Evolutionary conservation across 495 filamentous ascomycete genomes (phyloP).

Genomic region (Aspergillus indologenus): DNA sequence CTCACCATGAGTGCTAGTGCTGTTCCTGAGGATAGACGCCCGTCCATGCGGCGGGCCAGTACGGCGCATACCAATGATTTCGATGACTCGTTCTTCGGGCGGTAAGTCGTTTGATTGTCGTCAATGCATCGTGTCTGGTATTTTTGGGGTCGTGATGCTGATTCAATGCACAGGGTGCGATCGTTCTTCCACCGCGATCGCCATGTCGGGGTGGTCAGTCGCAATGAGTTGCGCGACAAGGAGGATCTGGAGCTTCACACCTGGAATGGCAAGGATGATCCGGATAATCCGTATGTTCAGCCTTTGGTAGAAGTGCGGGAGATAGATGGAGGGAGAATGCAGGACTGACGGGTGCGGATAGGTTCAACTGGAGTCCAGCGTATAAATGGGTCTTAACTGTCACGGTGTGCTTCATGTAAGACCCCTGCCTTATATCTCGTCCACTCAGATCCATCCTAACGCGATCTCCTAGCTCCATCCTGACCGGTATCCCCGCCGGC

Average conservation of each 20-base stretch:
- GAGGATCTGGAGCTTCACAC: constrained; percentile 17
- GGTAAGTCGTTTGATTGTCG: constrained; percentile 6
- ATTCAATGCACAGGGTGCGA: constrained; percentile 12
- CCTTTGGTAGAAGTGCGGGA: too few relatives aligned
- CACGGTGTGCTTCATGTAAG: constrained; percentile 42
- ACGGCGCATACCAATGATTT: constrained; percentile 26
- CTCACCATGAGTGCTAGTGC: not conserved
- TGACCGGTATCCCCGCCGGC: constrained; percentile 43
- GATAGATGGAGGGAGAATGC: too few relatives aligned
- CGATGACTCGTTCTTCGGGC: constrained; percentile 22
- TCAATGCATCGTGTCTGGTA: too few relatives aligned
- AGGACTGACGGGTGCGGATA: not conserved
- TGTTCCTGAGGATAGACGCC: not conserved
- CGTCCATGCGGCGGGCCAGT: constrained; percentile 13
- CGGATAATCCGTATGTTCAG: constrained; percentile 16
- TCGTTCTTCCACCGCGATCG: constrained; percentile 25
- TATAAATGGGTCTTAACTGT: constrained; percentile 42
- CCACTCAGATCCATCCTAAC: not conserved
- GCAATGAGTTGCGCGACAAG: constrained; percentile 18
- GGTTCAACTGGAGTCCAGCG: constrained; percentile 21
- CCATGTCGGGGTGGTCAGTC: constrained; percentile 26
- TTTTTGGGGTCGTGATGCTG: not conserved
- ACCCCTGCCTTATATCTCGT: not conserved
- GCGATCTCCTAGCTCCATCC: constrained; percentile 32
- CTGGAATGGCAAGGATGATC: constrained; percentile 17